Base-by-base conservation (phyloP, 2,329 filamentous ascomycete species). In the Ophiostoma sp. region DNA sequence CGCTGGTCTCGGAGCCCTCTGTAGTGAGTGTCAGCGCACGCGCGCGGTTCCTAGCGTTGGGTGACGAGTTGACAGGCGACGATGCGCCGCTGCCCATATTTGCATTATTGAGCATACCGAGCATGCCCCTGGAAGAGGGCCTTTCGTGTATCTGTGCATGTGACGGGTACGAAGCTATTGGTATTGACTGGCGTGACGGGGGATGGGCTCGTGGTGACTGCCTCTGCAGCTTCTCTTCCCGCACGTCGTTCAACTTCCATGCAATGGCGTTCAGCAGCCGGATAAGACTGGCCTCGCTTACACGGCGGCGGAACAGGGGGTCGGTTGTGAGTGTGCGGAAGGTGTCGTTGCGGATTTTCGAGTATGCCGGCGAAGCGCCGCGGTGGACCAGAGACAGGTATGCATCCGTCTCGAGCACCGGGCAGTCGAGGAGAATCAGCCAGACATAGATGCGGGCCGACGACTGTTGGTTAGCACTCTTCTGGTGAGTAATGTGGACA, bases 291-390 rank as follows among this genome's bases (percentile, higher is more conserved):
- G 96, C 96, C 78, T 99, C 95, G 69, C 92, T 97, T 70, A 99
- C 95, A 69, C 94, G 90, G 44, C 95, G 88, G 71, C 95, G 91
- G 82, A 98, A 99, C 47, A 99, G 86, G n/a, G 94, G 93, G 75
- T 99, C 95, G 66, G 94, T 97, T 44, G 95, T 95, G 67, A 99
- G 83, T 0, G 95, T 99, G 74, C 95, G 92, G 78, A 98, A 98
- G 55, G 95, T 97, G 78, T 99, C 95, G 79, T 99, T 97, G 77
- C 93, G 91, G 76, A 99, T 99, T 81, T 99, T 99, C 75, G 92
- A 88, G 80, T 99, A 97, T 63, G 93, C 93, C 0, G 94, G 93
- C 3, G 94, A 98, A 38, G 94, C 91, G 71, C 95, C 94, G 72
- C 95, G 92, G 76, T 96, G 93, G 72, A 99, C 90, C 62, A 98